A percentile compares a stretch with the other conserved stretches of the same genome.
Evolutionary conservation across 306 rosid species (phyloP).

Genomic region (Luffa aegyptiaca): DNA sequence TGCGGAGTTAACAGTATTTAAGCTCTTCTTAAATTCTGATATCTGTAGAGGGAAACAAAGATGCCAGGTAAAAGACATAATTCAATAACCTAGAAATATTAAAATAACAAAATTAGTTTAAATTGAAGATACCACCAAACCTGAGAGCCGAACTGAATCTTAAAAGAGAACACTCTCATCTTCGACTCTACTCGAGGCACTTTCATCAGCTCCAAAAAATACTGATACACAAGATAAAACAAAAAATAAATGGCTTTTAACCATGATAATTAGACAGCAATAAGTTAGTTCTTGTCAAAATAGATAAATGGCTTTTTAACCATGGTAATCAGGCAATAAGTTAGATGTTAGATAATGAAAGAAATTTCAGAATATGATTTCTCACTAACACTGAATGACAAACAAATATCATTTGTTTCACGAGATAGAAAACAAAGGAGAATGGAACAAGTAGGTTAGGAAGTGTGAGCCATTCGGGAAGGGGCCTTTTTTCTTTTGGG

Average conservation of each 20-base stretch:
- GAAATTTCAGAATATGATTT: not conserved
- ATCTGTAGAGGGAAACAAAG: constrained; percentile 30
- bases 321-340: not conserved
- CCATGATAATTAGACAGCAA: not conserved
- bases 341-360: not conserved
- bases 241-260: constrained; percentile 7
- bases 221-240: constrained; percentile 42
- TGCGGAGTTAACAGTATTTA: constrained; percentile 71
- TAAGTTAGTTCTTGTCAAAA: constrained; percentile 1
- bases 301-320: not conserved
- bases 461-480: not conserved
- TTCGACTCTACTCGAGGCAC: constrained; percentile 99
- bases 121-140: constrained; percentile 44
- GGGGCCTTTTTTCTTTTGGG: too few relatives aligned
- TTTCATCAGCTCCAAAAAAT: constrained; percentile 87
- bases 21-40: constrained; percentile 72
- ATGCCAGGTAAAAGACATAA: constrained; percentile 15
- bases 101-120: not conserved
- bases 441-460: not conserved
- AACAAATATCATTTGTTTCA: not conserved
- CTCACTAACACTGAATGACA: not conserved
- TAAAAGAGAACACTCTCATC: constrained; percentile 85
- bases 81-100: constrained; percentile 8
- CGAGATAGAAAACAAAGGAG: not conserved
- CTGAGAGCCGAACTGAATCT: constrained; percentile 88